Evolutionary conservation across 78 protist species (phyloP), one percentile per base, ranked within the genome.

Genomic region (Dictyostelium citrinum): DNA sequence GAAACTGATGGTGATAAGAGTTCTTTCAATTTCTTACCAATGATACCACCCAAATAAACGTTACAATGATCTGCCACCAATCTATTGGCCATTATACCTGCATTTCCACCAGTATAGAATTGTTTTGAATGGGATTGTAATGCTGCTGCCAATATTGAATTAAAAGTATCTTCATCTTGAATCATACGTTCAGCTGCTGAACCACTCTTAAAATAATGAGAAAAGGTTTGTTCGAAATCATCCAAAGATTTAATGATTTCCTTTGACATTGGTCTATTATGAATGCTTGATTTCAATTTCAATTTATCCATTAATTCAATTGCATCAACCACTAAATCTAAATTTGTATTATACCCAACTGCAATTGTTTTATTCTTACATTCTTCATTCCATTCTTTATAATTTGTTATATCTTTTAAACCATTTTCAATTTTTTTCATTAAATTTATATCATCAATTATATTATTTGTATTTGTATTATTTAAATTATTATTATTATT

Each of bases 271-370:
- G 70, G 37, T 33, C 24, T 81, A 14, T 75, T 12, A 11, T 29
- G 67, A 45, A 79, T 16, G 12, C 60, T 11, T 61, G 83, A 29
- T 31, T 51, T 29, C 8, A 91, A 22, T 35, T 77, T 81, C 24
- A 91, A 37, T 64, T 16, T 5, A 3, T 81, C 31, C 14, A 82
- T 8, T 29, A 91, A 24, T 5, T 82, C 95, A 11, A 83, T 71
- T 11, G 95, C 95, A 75, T 91, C 80, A 12, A 91, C 95, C 11
- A 91, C 72, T 33, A 91, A 51, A 29, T 91, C 95, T 29, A 91
- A 58, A 60, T 91, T 91, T n/a, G 95, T 84, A 29, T 91, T 91
- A 58, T 91, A 91, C 3, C 91, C 95, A 17, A 91, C 95, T 10
- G 91, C 90, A 24, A 91, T 29, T 3, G 78, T 61, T 51, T 67